phyloP scores from a whole-genome alignment of 805 yeast genomes.

The Brettanomyces naardenensis region DNA sequence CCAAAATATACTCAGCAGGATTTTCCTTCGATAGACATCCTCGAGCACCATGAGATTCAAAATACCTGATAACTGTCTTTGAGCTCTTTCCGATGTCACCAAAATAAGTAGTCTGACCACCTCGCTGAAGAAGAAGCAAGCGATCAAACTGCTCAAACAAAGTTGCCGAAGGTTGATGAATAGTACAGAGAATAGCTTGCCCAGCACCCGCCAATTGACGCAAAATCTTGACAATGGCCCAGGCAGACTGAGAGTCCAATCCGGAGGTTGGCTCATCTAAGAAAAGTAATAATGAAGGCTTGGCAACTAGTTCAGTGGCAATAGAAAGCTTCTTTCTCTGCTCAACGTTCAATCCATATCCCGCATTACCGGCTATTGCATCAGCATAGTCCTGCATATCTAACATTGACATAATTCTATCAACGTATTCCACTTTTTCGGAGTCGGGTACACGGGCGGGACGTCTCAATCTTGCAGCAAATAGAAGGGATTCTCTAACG shows the following conservation, averaged over 20 bases:
- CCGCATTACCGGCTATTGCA: constrained; percentile 39
- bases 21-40: constrained; percentile 53
- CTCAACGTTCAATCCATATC: constrained; percentile 46
- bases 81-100: constrained; percentile 46
- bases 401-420: constrained; percentile 30
- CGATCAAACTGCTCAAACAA: constrained; percentile 37
- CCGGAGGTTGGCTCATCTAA: constrained; percentile 59
- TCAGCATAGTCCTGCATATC: constrained; percentile 40
- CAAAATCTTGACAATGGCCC: constrained; percentile 48
- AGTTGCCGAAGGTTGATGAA: constrained; percentile 42
- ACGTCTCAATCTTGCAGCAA: constrained; percentile 43
- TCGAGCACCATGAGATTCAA: constrained; percentile 52
- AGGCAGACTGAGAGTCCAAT: constrained; percentile 50
- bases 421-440: constrained; percentile 39
- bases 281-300: constrained; percentile 43
- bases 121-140: constrained; percentile 36
- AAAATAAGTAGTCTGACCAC: constrained; percentile 47
- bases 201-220: constrained; percentile 43
- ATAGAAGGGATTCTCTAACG: constrained; percentile 41
- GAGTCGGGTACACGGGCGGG: constrained; percentile 30
- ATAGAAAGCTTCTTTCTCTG: constrained; percentile 47
- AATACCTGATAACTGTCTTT: constrained; percentile 33
- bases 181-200: constrained; percentile 52
- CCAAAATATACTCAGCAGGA: constrained; percentile 72
- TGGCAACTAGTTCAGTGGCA: constrained; percentile 49